Evolutionary conservation across 1,284 basidiomycete species (phyloP), one percentile per base, ranked within the genome.

Genomic region (Inonotus obliquus): DNA sequence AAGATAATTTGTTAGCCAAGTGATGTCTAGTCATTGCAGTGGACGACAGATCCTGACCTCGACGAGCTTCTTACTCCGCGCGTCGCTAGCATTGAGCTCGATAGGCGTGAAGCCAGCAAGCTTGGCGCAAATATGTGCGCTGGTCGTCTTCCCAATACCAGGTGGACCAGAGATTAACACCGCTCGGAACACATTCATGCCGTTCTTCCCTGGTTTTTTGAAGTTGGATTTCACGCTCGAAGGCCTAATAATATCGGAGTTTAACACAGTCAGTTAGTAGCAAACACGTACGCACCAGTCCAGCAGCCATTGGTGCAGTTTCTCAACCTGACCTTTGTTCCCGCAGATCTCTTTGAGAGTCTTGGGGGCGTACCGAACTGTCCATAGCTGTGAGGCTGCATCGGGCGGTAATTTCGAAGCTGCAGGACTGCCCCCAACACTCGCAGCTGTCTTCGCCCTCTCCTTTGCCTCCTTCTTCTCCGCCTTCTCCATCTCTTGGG

Each of bases 131-230:
- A 99, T 71, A 74, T 99, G 96, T 0, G 96, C 96, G 63, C 92
- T 91, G 0, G 95, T 98, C 4, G 96, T 99, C 79, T 99, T 99
- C 32, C 96, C 96, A 61, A 98, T 97, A 1, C 97, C 96, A 3
- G 96, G 96, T 1, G 96, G 87, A 0, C 96, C 96, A 1, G 92
- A 93, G 64, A 99, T 87, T 63, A 99, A 77, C 1, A 98, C 83
- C 2, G 94, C 94, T 19, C 95, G 86, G 72, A 83, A 97, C 19
- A 88, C 77, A 65, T 94, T 94, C 85, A 91, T 91, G 0, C 86
- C 94, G 64, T 86, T 85, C 74, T 96, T 96, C 1, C 96, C 96
- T 0, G 95, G 94, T 71, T 96, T 97, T 76, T 94, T 98, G 77
- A 98, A 98, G 1, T 80, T 83, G 0, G 79, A 79, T 65, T 89